A percentile compares a stretch with the other conserved stretches of the same genome.
Evolutionary conservation across 345 rosid species (phyloP).

Genomic region (Brassica cretica): DNA sequence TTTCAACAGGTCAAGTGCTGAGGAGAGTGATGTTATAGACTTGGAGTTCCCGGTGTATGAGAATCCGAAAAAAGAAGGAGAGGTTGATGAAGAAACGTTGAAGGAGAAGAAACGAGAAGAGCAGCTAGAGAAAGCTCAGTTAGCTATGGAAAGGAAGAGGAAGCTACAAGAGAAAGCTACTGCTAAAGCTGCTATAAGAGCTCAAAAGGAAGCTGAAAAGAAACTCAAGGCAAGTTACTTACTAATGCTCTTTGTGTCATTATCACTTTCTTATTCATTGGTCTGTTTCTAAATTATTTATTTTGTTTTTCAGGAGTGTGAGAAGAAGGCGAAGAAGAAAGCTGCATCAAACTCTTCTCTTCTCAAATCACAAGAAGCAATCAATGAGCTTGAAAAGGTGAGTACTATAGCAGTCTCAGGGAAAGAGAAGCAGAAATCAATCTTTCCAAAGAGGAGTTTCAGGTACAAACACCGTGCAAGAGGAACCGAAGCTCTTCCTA

Average conservation of each 20-base stretch:
- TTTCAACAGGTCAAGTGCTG: conserved; percentile 38
- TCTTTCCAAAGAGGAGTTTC: conserved; percentile 42
- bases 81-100: conserved; percentile 65
- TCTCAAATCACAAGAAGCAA: conserved; percentile 41
- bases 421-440: conserved; percentile 44
- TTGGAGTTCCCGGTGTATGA: conserved; percentile 41
- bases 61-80: conserved; percentile 43
- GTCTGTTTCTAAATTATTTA: not conserved
- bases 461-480: conserved; percentile 54
- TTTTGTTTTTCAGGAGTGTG: conserved; percentile 64
- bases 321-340: conserved; percentile 89
- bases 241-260: not conserved
- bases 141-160: conserved; percentile 91
- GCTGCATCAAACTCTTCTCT: conserved; percentile 44
- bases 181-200: conserved; percentile 81
- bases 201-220: conserved; percentile 94
- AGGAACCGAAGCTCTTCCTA: conserved; percentile 65
- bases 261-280: not conserved
- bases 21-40: conserved; percentile 44
- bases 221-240: conserved; percentile 68
- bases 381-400: conserved; percentile 48
- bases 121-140: conserved; percentile 81
- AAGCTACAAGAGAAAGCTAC: conserved; percentile 86
- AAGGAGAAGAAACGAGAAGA: conserved; percentile 84
- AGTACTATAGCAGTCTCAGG: conserved; percentile 35